Base-by-base conservation (phyloP, 139 green algal genomes). In the Mesotaenium endlicherianum region DNA sequence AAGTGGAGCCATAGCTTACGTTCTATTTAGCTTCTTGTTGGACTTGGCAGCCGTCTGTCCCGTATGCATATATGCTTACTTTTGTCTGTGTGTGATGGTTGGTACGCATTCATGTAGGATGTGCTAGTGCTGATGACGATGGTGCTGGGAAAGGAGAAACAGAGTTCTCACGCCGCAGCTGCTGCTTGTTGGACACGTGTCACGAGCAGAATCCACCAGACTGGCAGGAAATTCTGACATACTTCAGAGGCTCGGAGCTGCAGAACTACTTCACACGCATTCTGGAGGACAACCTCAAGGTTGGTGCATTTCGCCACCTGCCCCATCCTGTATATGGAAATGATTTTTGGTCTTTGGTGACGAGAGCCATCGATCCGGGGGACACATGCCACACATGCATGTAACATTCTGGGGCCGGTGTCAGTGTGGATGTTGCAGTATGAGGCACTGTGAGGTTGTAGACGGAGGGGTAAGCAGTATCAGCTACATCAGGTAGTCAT, bases 221-320 rank as follows among this genome's bases (percentile, higher is more conserved):
- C 89, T 99, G 97, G 97, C 89, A 96, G 83, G 97, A 98, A 76
- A 99, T 99, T 75, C 83, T 99, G 76, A 92, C 91, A 4, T 95
- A 98, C 91, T 99, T 98, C 89, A 91, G 97, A 57, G 97, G 97
- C 53, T 94, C 82, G 4, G 97, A 99, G 91, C 91, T 99, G 75
- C 96, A 99, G 74, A 99, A 99, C 91, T 99, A 99, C 92, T 98
- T 99, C 91, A 96, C 93, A 3, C 89, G 91, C 5, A 91, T 99
- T 41, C 91, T 99, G 70, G 96, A 99, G 90, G 96, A 99, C 82
- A 93, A 98, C 91, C 75, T 99, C 53, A 96, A 97, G 85, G 95
- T 84, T n/a, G 36, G 31, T 30, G 20, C 50, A 64, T 64, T 64
- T 26, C 20, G 50, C 50, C 50, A 64, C 50, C 50, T 64, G n/a